Conservation (phyloP, 106 monocot genomes). For the Allium cepa region DNA sequence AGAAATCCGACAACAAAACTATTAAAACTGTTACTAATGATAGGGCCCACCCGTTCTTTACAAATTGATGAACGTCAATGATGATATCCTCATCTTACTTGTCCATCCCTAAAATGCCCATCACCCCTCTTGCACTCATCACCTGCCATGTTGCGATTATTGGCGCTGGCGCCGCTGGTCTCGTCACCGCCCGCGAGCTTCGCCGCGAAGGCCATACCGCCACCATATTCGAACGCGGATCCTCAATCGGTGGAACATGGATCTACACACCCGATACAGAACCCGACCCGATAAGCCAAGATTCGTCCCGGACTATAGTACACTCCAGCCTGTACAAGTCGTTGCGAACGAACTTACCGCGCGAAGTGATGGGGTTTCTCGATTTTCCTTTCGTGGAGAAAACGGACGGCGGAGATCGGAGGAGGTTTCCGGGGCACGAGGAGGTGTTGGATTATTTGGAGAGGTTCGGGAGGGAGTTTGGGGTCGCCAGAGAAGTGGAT, state of each 20-base stretch:
- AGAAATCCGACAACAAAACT: too few relatives aligned
- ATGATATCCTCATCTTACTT: neutral
- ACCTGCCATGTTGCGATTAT: slow-evolving; percentile 67
- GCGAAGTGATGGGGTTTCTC: slow-evolving; percentile 86
- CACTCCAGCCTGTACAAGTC: slow-evolving; percentile 82
- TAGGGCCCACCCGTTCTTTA: too few relatives aligned
- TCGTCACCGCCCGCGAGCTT: slow-evolving; percentile 83
- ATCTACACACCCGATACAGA: slow-evolving; percentile 54
- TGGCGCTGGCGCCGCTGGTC: slow-evolving; percentile 87
- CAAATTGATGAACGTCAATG: neutral
- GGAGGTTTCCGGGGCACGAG: slow-evolving; percentile 65
- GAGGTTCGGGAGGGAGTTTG: slow-evolving; percentile 66
- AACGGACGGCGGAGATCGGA: slow-evolving; percentile 18
- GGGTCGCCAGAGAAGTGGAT: slow-evolving; percentile 31
- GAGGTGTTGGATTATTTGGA: slow-evolving; percentile 84
- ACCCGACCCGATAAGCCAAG: slow-evolving; percentile 53
- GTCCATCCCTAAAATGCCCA: neutral
- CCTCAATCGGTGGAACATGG: slow-evolving; percentile 76
- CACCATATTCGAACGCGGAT: slow-evolving; percentile 73
- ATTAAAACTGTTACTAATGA: too few relatives aligned
- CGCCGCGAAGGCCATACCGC: slow-evolving; percentile 58
- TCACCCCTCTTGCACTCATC: neutral
- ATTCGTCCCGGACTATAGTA: slow-evolving; percentile 31
- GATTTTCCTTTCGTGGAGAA: slow-evolving; percentile 71
- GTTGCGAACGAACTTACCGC: slow-evolving; percentile 84